phyloP scores from a whole-genome alignment of 208 protist species.

The Trypanosoma mega region DNA sequence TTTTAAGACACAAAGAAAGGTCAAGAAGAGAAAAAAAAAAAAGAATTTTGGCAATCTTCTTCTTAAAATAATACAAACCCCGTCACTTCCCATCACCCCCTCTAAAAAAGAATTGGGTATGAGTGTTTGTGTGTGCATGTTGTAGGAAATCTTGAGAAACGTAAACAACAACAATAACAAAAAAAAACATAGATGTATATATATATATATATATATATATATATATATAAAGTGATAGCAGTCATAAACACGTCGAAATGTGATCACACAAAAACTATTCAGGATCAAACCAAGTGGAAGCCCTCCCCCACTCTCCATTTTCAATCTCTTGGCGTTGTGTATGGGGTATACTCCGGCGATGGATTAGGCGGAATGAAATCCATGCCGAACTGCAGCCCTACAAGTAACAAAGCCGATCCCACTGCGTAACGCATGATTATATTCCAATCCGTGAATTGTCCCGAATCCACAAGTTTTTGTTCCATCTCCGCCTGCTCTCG shows the following conservation, averaged over 20 bases:
- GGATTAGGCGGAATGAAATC: constrained; percentile 61
- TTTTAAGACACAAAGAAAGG: no score
- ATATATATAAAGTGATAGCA: background rate
- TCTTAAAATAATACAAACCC: no score
- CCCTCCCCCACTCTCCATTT: background rate
- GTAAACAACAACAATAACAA: constrained; percentile 1
- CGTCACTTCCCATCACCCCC: no score
- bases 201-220: background rate
- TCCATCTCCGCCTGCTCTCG: constrained; percentile 44
- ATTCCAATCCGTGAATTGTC: constrained; percentile 69
- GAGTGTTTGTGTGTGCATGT: background rate
- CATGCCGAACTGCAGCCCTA: constrained; percentile 50
- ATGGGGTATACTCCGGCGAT: constrained; percentile 70
- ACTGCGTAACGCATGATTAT: constrained; percentile 37
- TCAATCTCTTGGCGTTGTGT: background rate
- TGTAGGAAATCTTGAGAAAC: background rate
- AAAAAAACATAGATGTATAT: constrained; percentile 6
- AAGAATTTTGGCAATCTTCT: no score
- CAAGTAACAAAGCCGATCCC: constrained; percentile 40
- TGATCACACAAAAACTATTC: background rate
- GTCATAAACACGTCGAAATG: background rate
- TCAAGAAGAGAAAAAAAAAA: no score
- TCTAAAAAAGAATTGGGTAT: constrained; percentile 1
- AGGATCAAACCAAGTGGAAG: background rate
- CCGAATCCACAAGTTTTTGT: constrained; percentile 44